Conservation (phyloP, 768 basidiomycete genomes). For the Lanmaoa pseudosensibilis region DNA sequence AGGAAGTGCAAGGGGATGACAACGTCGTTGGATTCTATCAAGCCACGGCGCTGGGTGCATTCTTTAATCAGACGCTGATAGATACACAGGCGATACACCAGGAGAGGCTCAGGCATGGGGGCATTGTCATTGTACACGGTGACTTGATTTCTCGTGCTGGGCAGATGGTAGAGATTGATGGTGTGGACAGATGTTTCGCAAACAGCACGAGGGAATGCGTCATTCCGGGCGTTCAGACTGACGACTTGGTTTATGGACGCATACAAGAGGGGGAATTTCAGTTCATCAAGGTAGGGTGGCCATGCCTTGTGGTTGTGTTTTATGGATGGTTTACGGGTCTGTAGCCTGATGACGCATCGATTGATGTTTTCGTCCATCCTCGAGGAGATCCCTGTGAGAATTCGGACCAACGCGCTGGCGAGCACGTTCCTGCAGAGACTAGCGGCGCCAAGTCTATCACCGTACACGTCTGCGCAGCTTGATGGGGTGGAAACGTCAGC, state of each 20-base stretch:
- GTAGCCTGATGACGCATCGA: constrained; percentile 74
- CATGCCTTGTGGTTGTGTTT: background rate
- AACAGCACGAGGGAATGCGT: constrained; percentile 78
- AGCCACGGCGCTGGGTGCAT: constrained; percentile 80
- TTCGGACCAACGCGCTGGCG: constrained; percentile 79
- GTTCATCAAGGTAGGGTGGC: constrained; percentile 67
- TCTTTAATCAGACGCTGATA: constrained; percentile 77
- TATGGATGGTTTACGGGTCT: constrained; percentile 12
- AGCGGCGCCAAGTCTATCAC: constrained; percentile 42
- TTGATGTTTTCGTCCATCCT: constrained; percentile 85
- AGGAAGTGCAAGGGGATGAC: constrained; percentile 90
- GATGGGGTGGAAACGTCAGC: constrained; percentile 40
- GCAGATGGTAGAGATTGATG: constrained; percentile 4
- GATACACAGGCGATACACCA: constrained; percentile 86
- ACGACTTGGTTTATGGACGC: constrained; percentile 80
- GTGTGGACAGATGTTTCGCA: constrained; percentile 65
- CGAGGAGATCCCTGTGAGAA: constrained; percentile 80
- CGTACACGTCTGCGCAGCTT: constrained; percentile 39
- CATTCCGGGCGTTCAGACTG: constrained; percentile 86
- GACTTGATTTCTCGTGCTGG: constrained; percentile 22
- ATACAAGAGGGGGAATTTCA: constrained; percentile 81
- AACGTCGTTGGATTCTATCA: constrained; percentile 95
- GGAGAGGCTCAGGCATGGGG: constrained; percentile 82
- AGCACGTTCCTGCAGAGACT: constrained; percentile 75
- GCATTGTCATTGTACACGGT: constrained; percentile 85